Evolutionary conservation across 257 asterid genomes (phyloP).

Genomic region (Anisodus tanguticus): DNA sequence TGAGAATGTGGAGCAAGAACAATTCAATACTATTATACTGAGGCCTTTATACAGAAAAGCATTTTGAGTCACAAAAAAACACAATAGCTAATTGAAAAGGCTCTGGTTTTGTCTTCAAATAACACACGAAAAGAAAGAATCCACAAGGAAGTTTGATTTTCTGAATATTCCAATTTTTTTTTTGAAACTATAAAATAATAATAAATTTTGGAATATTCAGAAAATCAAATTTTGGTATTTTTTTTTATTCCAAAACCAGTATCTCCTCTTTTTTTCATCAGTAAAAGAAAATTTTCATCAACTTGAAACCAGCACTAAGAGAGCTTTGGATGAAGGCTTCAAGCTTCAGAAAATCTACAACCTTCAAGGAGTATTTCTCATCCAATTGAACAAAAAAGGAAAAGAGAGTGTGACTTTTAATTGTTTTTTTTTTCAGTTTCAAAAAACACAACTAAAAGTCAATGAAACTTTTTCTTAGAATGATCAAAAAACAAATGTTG

Average conservation of each 20-base stretch:
- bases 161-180: background rate
- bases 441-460: background rate
- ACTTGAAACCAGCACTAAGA: conserved; percentile 16
- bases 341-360: background rate
- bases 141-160: background rate
- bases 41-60: background rate
- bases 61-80: background rate
- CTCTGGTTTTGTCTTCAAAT: background rate
- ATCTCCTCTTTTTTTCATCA: background rate
- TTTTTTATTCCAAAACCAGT: background rate
- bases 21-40: background rate
- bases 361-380: background rate
- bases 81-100: background rate
- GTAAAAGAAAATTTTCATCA: background rate
- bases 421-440: too few species aligned
- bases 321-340: background rate
- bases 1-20: background rate
- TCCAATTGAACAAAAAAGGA: background rate
- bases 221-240: too few species aligned
- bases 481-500: background rate
- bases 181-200: too few species aligned
- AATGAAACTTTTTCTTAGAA: background rate
- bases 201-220: too few species aligned
- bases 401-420: background rate
- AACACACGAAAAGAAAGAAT: background rate